Conservation (phyloP, 371 early-diverging fungal species). For the Apophysomyces ossiformis region DNA sequence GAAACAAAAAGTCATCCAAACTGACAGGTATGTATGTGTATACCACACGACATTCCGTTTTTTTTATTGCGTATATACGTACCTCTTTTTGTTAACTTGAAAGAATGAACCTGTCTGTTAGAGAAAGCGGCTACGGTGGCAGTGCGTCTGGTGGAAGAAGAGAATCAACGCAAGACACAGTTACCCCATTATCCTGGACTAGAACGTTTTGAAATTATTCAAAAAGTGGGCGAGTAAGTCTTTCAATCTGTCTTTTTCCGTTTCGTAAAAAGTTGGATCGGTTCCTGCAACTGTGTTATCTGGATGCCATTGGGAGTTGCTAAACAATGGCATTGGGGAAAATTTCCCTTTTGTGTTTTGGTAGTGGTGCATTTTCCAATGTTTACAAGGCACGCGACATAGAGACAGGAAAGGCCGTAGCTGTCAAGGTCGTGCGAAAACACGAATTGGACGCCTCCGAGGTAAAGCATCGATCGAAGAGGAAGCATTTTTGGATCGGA, state of each 20-base stretch:
- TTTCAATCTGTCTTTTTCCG: neutral
- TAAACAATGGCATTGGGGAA: neutral
- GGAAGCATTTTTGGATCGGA: neutral
- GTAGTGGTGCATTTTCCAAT: slow-evolving; percentile 83
- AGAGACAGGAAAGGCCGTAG: slow-evolving; percentile 65
- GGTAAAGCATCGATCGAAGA: slow-evolving; percentile 36
- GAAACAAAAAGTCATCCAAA: slow-evolving; percentile 16
- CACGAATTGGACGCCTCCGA: slow-evolving; percentile 58
- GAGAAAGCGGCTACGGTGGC: slow-evolving; percentile 23
- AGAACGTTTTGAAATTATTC: slow-evolving; percentile 61
- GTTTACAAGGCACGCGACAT: slow-evolving; percentile 76
- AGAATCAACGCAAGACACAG: slow-evolving; percentile 37
- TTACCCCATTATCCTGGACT: slow-evolving; percentile 61
- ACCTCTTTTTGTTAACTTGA: no score
- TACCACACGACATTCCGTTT: no score
- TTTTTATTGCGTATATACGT: no score
- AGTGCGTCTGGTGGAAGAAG: slow-evolving; percentile 38
- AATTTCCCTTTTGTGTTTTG: neutral
- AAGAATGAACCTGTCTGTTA: neutral
- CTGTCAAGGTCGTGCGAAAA: slow-evolving; percentile 85
- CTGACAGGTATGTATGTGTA: neutral
- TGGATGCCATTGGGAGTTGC: no score
- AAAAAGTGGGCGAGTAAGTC: slow-evolving; percentile 77
- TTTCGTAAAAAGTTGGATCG: no score
- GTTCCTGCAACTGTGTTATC: no score